Base-by-base conservation (phyloP, 78 protist species). In the Guillardia theta region DNA sequence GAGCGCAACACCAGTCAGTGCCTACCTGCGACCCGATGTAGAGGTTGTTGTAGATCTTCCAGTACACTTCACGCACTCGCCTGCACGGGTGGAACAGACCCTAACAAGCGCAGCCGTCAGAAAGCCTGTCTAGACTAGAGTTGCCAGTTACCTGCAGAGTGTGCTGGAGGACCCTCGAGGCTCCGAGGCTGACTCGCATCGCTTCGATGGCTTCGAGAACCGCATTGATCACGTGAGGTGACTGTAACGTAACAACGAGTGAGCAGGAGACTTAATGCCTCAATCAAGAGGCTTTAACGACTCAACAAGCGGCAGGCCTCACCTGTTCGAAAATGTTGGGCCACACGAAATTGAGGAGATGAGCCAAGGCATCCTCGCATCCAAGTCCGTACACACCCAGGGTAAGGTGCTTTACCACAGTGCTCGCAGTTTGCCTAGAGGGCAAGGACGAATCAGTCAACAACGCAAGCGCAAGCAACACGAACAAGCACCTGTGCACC, bases 301-400 rank as follows among this genome's bases (percentile, higher is more conserved):
- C n/a, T n/a, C n/a, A n/a, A n/a, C n/a, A n/a, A n/a, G n/a, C n/a
- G n/a, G n/a, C n/a, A n/a, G n/a, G n/a, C n/a, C n/a, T n/a, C n/a
- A n/a, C n/a, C n/a, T n/a, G 95, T 95, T 99, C 99, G 94, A 99
- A 98, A 48, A 99, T 96, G 97, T 99, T 99, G 8, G 99, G 99
- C 99, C 99, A 99, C 39, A 99, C 98, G 54, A 78, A 96, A 95
- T 99, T 99, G 92, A 99, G 97, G 50, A 99, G 94, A 80, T 99
- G 99, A 21, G 78, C 24, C 54, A 99, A 92, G 33, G 99, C 99
- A 47, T 99, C 99, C 95, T 98, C 99, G 36, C 96, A 83, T 45
- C 99, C 98, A 21, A 97, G 96, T 8, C 99, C 99, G 70, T 10
- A 88, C 37, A 88, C 70, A 44, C 93, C 93, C 70, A 88, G 46